Evolutionary conservation across 305 asterid genomes (phyloP), one percentile per base, ranked within the genome.

Genomic region (Ajuga reptans): DNA sequence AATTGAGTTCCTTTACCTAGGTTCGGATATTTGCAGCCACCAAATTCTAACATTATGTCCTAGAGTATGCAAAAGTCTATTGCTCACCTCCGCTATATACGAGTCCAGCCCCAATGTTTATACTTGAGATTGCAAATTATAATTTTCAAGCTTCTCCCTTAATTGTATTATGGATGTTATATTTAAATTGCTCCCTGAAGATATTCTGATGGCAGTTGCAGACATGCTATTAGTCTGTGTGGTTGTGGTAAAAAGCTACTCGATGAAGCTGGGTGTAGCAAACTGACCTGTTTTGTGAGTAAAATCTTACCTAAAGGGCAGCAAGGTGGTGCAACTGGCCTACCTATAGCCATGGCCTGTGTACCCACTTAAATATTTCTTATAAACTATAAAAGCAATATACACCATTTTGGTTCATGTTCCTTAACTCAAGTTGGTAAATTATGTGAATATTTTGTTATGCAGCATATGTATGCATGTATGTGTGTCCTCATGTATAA

Each of bases 391-490:
- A 17, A 4, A 61, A 42, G 17, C 29, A 21, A 21, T 21, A 21
- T 21, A 21, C 27, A 21, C 37, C 42, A 16, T 49, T 27, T 29
- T 2, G 37, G 33, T 46, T 59, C 42, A 64, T 45, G 16, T 41
- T 52, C 61, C 56, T 57, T 59, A 47, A 37, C 41, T 41, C 49
- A 64, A 64, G 63, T 69, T 69, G 43, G 11, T 57, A 39, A 64
- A 58, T n/a, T 47, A 37, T 59, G 74, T 24, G 21, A 49, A 58
- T 33, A 14, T 51, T 59, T 16, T 31, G 36, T 45, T 18, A 37
- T 66, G 47, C 68, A 45, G 62, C 72, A 41, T 41, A 27, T 15
- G 41, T 24, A 15, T 54, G 11, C 15, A 0, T 18, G 47, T 5
- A 4, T 12, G 43, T 31, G 59, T 15, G 34, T 15, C 6, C 33